A percentile compares a stretch with the other conserved stretches of the same genome.
Conservation (phyloP, 2,329 filamentous ascomycete genomes). For the Botryosphaeria dothidea region DNA sequence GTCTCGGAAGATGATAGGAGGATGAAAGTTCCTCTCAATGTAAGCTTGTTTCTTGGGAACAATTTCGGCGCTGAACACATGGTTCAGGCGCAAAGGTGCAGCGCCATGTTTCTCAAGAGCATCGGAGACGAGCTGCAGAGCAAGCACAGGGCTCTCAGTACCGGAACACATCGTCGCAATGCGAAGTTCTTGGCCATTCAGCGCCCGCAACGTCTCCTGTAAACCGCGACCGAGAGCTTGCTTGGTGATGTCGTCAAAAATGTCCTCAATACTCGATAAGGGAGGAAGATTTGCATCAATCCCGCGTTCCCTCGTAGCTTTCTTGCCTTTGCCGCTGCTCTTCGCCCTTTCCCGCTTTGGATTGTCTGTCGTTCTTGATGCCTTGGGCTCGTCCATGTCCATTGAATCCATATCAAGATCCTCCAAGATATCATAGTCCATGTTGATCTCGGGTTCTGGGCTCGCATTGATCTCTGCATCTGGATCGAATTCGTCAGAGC, state of each 20-base stretch:
- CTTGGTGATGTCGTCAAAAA: constrained; percentile 51
- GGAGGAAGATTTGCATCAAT: constrained; percentile 46
- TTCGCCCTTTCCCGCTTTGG: background rate
- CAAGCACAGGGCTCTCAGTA: constrained; percentile 72
- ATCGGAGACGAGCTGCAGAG: constrained; percentile 56
- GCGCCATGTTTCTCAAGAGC: constrained; percentile 26
- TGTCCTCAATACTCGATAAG: constrained; percentile 47
- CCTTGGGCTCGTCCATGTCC: background rate
- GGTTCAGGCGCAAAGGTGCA: constrained; percentile 31
- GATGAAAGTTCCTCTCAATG: constrained; percentile 49
- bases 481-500: background rate
- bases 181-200: constrained; percentile 43
- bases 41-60: constrained; percentile 49
- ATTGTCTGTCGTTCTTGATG: background rate
- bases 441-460: background rate
- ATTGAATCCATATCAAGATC: background rate
- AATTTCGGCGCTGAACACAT: constrained; percentile 50
- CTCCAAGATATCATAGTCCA: background rate
- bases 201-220: constrained; percentile 34
- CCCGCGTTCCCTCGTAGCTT: background rate
- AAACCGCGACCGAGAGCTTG: constrained; percentile 39
- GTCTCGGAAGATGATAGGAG: constrained; percentile 46
- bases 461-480: background rate
- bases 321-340: background rate
- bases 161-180: constrained; percentile 77